Base-by-base conservation (phyloP, 192 early-diverging fungal genomes). In the Coemansia sp. region DNA sequence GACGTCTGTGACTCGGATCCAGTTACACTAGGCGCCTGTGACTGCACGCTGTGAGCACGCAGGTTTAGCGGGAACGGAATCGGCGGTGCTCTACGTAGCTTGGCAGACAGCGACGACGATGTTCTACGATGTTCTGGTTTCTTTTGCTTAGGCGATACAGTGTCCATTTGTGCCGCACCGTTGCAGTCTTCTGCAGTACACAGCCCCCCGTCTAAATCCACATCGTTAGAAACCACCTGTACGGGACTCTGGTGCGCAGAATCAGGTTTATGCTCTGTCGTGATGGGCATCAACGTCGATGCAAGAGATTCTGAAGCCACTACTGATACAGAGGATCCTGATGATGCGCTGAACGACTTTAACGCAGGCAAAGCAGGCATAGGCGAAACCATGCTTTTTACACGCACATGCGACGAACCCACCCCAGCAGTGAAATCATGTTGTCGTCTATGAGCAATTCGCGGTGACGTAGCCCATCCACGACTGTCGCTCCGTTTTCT, bases 391-490 rank as follows among this genome's bases (percentile, higher is more conserved):
- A 48, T 8, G 45, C 45, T 48, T 12, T 48, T 48, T 8, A 15
- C 14, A 48, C 45, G 45, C 45, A 12, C 17, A 48, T 48, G 45
- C 3, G 45, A 8, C 1, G 45, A 48, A 3, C 45, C 45, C 9
- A 15, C 45, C 14, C 22, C 22, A 28, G 22, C 22, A 28, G 1
- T 28, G 22, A 48, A 48, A 48, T 15, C 9, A 1, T 15, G 3
- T 15, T 48, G 45, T 48, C 45, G 9, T 48, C 14, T 35, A 12
- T 34, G 8, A 17, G 32, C 34, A 12, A 9, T 52, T 22, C 76
- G 48, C 1, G 76, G 76, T 53, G 76, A 79, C 12, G 76, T 79
- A 2, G 76, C 76, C 76, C 76, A 79, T 15, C 76, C 76, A 17
- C 66, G 65, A 17, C 54, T 39, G 17, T 79, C 76, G 66, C 64